Base-by-base conservation (phyloP, 1,139 yeast genomes). In the Nakaseomyces uthaithaninus region DNA sequence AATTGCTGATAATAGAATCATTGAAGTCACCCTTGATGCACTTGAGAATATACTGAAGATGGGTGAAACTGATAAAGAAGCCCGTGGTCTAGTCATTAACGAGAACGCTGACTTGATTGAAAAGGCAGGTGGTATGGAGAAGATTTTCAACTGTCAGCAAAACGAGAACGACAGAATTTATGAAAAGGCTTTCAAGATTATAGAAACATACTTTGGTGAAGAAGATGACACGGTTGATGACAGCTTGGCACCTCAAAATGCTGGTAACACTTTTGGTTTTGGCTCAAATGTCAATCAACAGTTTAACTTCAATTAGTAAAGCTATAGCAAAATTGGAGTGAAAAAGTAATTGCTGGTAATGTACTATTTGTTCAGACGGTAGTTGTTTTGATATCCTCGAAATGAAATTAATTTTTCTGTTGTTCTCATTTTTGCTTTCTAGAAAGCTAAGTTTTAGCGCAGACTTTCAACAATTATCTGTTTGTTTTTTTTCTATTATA, bases 61-160 rank as follows among this genome's bases (percentile, higher is more conserved):
- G 71, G 98, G 98, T 53, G 97, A 91, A 62, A 67, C 80, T 65
- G 96, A 87, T 60, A 84, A 79, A 65, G 95, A 87, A 58, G 73
- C 80, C 41, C 74, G 76, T 48, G 84, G 81, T 42, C 63, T 77
- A 12, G 65, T 72, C 39, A 72, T 78, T 52, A 91, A 91, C 65
- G 87, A 84, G 63, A 82, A 87, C 60, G 95, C 97, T 33, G 74
- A 87, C 50, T 86, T 67, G 66, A 83, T 91, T 57, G 98, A 91
- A 69, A 96, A 89, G 64, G 97, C 97, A 36, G 97, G 97, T 54
- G 98, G 98, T 50, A 83, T 89, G 80, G 97, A 91, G 65, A 89
- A 85, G 71, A 91, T 91, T 54, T 83, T 84, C 64, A 89, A 85
- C 48, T 85, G 95, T 62, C 98, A 91, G 71, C 77, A 75, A 62